These are phyloP conservation scores for Lavandula angustifolia DNA, from an alignment of 257 asterid genomes.

Conservation along the genomic window DNA sequence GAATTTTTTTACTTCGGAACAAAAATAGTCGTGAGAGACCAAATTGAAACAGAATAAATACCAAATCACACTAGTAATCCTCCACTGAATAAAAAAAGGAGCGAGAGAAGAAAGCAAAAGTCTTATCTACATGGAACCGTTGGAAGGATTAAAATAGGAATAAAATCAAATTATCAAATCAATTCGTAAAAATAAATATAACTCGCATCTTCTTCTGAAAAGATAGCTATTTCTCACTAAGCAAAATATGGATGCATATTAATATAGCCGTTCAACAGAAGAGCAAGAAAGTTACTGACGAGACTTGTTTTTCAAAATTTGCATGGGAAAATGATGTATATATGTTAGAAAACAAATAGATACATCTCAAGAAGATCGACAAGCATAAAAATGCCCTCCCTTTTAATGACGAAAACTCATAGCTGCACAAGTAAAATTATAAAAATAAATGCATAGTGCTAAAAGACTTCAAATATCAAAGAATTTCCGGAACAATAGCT, in stretches of 20 bases:
- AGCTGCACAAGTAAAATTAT: not conserved
- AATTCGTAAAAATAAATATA: too few relatives aligned
- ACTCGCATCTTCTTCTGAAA: not conserved
- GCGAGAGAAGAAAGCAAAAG: too few relatives aligned
- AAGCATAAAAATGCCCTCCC: conserved; percentile 7
- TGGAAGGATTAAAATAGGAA: not conserved
- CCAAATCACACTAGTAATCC: too few relatives aligned
- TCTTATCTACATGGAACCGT: too few relatives aligned
- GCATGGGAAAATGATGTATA: conserved; percentile 26
- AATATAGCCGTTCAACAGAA: not conserved
- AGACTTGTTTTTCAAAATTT: not conserved
- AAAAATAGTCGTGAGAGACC: too few relatives aligned
- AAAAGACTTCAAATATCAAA: not conserved
- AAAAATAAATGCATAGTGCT: not conserved
- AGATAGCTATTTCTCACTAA: not conserved
- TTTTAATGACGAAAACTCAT: not conserved
- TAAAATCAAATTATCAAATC: not conserved
- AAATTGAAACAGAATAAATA: too few relatives aligned
- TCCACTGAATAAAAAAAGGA: too few relatives aligned
- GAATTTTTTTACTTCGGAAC: too few relatives aligned
- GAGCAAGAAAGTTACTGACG: not conserved
- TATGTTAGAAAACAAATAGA: not conserved
- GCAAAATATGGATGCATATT: conserved; percentile 15
- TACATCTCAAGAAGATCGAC: conserved; percentile 17
- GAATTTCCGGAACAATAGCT: conserved; percentile 30